Evolutionary conservation across 441 rosid genomes (phyloP).

Genomic region (Biscutella laevigata): DNA sequence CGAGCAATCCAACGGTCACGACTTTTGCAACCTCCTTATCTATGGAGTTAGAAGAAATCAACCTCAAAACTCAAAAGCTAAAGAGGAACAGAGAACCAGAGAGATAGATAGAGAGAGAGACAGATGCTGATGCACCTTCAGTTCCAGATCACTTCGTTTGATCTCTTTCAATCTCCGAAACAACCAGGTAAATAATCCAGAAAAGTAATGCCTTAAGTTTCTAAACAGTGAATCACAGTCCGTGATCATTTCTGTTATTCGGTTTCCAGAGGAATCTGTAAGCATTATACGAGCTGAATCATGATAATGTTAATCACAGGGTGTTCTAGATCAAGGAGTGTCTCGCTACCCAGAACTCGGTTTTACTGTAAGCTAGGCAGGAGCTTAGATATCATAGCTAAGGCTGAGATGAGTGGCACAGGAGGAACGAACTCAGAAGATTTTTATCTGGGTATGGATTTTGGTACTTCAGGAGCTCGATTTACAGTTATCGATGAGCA

Average conservation of each 20-base stretch:
- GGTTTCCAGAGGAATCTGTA: too few species aligned
- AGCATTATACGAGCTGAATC: too few species aligned
- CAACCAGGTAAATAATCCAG: conserved; percentile 1
- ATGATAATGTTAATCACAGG: conserved; percentile 27
- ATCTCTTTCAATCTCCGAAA: conserved; percentile 9
- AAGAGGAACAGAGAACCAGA: not conserved
- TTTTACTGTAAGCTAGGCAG: not conserved
- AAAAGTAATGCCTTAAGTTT: too few species aligned
- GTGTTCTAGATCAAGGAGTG: conserved; percentile 18
- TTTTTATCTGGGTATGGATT: conserved; percentile 85
- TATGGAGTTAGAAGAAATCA: conserved; percentile 6
- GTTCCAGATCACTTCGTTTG: conserved; percentile 14
- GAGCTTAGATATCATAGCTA: conserved; percentile 19
- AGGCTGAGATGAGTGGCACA: conserved; percentile 26
- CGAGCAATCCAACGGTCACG: conserved; percentile 22
- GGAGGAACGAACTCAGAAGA: conserved; percentile 26
- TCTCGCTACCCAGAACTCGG: conserved; percentile 8
- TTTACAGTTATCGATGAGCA: conserved; percentile 61
- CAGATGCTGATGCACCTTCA: conserved; percentile 19
- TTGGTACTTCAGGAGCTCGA: conserved; percentile 91
- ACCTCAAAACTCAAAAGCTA: not conserved
- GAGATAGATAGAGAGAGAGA: not conserved
- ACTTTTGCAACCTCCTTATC: conserved; percentile 16
- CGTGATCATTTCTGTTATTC: too few species aligned
- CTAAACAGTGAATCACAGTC: too few species aligned